Base-by-base conservation (phyloP, 352 stramenopile species). In the Phytophthora europaea region DNA sequence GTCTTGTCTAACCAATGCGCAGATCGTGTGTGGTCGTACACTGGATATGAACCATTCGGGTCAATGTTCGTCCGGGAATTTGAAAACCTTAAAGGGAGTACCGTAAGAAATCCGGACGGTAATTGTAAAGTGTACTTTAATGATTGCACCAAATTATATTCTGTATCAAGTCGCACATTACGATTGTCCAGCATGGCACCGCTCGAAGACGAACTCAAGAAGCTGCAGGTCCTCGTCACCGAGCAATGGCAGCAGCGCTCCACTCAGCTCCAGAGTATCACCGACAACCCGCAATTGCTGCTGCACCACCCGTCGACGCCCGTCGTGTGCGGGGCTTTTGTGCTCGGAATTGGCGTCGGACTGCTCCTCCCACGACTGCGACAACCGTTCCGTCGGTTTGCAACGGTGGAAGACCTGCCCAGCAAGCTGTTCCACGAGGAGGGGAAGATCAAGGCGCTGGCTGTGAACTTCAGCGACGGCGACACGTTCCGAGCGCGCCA, bases 401-500 rank as follows among this genome's bases (percentile, higher is more conserved):
- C 75, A 65, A 96, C 88, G 2, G 89, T 95, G 34, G 88, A 93
- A 18, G 88, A 97, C 75, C 80, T 97, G 52, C 91, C 91, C 28
- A 82, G 83, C 53, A 75, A 68, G 56, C 84, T 88, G 48, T 96
- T 97, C 79, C 66, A 92, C 48, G 43, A 92, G 8, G 78, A 94
- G 60, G 76, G 72, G 23, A 74, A 81, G 33, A 70, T 97, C 52
- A 69, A 74, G 4, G 91, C 83, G 12, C 61, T 78, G 6, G 79
- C 79, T 43, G 81, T 94, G 33, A 88, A 68, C 54, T 78, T 89
- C 61, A 93, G 85, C 23, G 91, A 97, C 61, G 91, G 91, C 8
- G 91, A 96, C 75, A 97, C 89, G 63, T 92, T 97, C 67, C 87
- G 91, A 64, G 85, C 79, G 61, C 85, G 88, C 12, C 84, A 95